Percentiles rank a stretch among this genome's conserved stretches.
phyloP scores from a whole-genome alignment of 768 basidiomycete species.

The Agaricus blazei region DNA sequence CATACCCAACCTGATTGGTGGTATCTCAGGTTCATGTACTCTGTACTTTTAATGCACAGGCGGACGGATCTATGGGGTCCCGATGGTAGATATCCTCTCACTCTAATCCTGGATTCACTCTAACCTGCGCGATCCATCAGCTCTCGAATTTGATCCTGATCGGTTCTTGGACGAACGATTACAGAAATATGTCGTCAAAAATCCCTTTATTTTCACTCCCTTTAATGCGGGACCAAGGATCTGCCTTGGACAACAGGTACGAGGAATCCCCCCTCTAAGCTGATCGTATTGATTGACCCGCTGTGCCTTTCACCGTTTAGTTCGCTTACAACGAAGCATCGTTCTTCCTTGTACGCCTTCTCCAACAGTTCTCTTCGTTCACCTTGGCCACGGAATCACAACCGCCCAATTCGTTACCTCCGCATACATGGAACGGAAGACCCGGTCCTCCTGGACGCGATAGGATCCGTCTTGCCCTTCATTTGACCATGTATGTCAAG shows the following conservation, averaged over 20 bases:
- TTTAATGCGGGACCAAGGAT: constrained; percentile 68
- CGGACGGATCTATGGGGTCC: constrained; percentile 54
- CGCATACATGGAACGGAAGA: constrained; percentile 19
- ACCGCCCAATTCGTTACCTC: constrained; percentile 23
- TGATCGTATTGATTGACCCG: too few relatives aligned
- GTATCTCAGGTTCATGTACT: constrained; percentile 15
- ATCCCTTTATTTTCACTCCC: constrained; percentile 66
- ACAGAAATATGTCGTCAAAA: constrained; percentile 46
- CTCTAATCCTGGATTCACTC: not conserved
- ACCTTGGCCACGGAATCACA: constrained; percentile 32
- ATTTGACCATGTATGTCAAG: constrained; percentile 38
- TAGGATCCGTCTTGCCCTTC: constrained; percentile 29
- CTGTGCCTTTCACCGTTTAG: constrained; percentile 15
- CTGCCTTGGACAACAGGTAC: constrained; percentile 42
- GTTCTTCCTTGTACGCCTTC: constrained; percentile 46
- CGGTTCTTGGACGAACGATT: constrained; percentile 57
- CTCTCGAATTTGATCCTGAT: constrained; percentile 60
- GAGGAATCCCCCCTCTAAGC: not conserved
- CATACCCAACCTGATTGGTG: not conserved
- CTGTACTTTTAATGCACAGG: constrained; percentile 33
- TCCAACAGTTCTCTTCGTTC: constrained; percentile 43
- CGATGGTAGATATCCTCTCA: constrained; percentile 36
- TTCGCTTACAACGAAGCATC: constrained; percentile 55
- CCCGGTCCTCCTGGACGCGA: constrained; percentile 31
- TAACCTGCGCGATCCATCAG: constrained; percentile 16